phyloP scores from a whole-genome alignment of 2,329 filamentous ascomycete species.

The Zymoseptoria crescenta region DNA sequence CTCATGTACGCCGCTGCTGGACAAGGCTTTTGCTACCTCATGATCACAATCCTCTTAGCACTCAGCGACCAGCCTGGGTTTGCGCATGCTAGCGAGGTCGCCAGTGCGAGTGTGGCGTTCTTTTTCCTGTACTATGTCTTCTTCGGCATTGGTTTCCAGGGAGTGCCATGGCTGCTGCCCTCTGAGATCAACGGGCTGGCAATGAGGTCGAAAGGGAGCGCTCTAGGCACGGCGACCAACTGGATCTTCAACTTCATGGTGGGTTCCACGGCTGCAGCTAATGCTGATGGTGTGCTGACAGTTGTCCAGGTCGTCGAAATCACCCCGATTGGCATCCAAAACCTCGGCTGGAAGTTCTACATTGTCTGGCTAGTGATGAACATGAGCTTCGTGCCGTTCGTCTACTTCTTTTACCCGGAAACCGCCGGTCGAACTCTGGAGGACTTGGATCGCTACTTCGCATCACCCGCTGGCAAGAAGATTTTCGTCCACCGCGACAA shows the following conservation, averaged over 20 bases:
- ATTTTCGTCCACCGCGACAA: conserved; percentile 44
- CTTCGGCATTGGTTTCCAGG: conserved; percentile 39
- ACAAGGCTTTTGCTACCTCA: conserved; percentile 45
- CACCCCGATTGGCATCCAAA: conserved; percentile 38
- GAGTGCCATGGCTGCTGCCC: conserved; percentile 36
- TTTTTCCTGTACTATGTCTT: conserved; percentile 50
- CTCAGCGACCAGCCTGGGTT: conserved; percentile 29
- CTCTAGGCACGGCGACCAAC: conserved; percentile 44
- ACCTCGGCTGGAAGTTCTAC: conserved; percentile 26
- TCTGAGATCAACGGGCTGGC: conserved; percentile 44
- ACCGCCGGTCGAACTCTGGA: conserved; percentile 28
- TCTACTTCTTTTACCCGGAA: conserved; percentile 35
- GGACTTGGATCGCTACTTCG: conserved; percentile 27
- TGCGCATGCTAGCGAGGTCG: conserved; percentile 21
- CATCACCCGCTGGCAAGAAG: conserved; percentile 11
- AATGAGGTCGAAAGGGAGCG: conserved; percentile 44
- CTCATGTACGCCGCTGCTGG: conserved; percentile 51
- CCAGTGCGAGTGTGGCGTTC: conserved; percentile 33
- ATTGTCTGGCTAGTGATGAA: conserved; percentile 47
- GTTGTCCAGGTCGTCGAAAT: conserved; percentile 32
- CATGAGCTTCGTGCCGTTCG: conserved; percentile 40
- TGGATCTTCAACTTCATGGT: conserved; percentile 41
- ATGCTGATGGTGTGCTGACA: background rate
- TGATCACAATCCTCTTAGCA: conserved; percentile 45
- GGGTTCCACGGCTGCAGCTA: background rate